These are phyloP conservation scores for Ustilago nuda DNA, from an alignment of 1,284 basidiomycete genomes.

Conservation along the genomic window DNA sequence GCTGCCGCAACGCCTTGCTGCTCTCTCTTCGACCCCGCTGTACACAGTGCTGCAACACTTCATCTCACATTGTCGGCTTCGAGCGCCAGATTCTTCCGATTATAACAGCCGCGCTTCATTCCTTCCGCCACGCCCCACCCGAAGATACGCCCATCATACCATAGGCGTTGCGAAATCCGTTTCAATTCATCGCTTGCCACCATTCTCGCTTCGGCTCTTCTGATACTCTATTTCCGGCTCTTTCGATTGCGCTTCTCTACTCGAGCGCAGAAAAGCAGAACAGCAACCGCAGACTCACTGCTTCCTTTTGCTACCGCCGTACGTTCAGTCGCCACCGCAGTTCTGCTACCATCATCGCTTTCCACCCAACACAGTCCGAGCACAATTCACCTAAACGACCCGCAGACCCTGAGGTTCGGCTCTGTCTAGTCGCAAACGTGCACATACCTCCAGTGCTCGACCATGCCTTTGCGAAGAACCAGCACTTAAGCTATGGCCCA, in stretches of 20 bases:
- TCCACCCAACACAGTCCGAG: not conserved
- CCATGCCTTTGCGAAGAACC: conserved; percentile 29
- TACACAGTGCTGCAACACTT: not conserved
- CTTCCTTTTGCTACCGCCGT: not conserved
- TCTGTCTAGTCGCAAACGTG: not conserved
- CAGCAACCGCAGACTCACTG: not conserved
- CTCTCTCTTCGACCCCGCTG: not conserved
- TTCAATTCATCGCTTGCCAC: not conserved
- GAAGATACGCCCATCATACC: not conserved
- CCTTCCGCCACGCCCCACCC: not conserved
- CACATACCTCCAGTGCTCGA: conserved; percentile 10
- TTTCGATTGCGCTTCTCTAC: not conserved
- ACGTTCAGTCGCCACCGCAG: not conserved
- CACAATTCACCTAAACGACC: not conserved
- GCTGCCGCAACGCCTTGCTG: not conserved
- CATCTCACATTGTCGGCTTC: not conserved
- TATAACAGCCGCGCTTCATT: not conserved
- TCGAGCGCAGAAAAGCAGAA: not conserved
- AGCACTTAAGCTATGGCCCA: conserved; percentile 43
- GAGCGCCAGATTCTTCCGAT: not conserved
- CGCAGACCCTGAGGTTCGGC: not conserved
- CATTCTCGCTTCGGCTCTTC: conserved; percentile 1
- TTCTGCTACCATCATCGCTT: not conserved
- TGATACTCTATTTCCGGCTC: conserved; percentile 3
- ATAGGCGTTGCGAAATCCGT: not conserved